Percentiles rank a stretch among this genome's conserved stretches.
phyloP scores from a whole-genome alignment of 1,284 basidiomycete species.

The Malassezia caprae region DNA sequence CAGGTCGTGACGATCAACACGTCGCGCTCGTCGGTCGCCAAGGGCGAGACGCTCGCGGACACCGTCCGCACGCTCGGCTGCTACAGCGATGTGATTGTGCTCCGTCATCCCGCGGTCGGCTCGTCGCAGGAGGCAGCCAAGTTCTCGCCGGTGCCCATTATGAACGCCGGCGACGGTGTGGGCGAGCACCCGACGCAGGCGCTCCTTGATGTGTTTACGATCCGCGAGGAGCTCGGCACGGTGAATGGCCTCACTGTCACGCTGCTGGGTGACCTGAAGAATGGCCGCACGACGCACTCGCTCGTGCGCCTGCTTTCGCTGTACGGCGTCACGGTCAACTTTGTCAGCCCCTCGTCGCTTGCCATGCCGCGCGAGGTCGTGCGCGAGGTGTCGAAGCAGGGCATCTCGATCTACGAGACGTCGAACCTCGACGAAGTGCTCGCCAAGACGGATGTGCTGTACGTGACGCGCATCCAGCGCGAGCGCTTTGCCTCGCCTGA shows the following conservation, averaged over 20 bases:
- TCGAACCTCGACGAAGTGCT: constrained; percentile 81
- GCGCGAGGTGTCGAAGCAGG: constrained; percentile 53
- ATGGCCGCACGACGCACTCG: constrained; percentile 93
- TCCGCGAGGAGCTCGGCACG: constrained; percentile 93
- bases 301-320: constrained; percentile 83
- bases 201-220: constrained; percentile 81
- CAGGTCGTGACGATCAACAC: constrained; percentile 77
- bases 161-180: constrained; percentile 93
- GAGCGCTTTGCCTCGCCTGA: constrained; percentile 75
- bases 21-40: constrained; percentile 76
- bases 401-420: constrained; percentile 64
- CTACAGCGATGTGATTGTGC: constrained; percentile 87
- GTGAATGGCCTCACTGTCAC: constrained; percentile 95
- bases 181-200: constrained; percentile 91
- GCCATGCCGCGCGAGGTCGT: constrained; percentile 84
- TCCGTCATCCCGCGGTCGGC: constrained; percentile 87
- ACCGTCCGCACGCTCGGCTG: constrained; percentile 90
- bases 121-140: constrained; percentile 65
- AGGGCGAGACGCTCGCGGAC: constrained; percentile 88
- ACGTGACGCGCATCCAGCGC: constrained; percentile 90
- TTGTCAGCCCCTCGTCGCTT: constrained; percentile 81
- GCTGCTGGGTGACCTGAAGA: constrained; percentile 84
- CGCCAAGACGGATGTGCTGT: constrained; percentile 86
- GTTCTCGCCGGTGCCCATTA: constrained; percentile 83
- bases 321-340: constrained; percentile 78